Evolutionary conservation across 140 eudicot species (phyloP), one percentile per base, ranked within the genome.

Genomic region (Stevia rebaudiana): DNA sequence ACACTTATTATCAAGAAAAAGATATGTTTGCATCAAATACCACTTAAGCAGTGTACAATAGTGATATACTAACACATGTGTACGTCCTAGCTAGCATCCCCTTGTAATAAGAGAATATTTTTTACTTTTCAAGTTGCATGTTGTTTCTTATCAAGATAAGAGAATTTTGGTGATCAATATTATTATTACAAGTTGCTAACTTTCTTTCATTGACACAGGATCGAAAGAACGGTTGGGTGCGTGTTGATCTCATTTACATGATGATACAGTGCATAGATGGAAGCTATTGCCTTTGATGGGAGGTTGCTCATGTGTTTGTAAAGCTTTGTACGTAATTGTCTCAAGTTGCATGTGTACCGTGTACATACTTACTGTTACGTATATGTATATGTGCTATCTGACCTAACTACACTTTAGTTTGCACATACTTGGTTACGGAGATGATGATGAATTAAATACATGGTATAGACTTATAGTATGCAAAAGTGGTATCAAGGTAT

Each of bases 161-260:
- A 74, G 74, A 56, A 58, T 17, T 33, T 41, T 67, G 48, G 19
- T 59, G 60, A 73, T 53, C 77, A 42, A 24, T 53, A 17, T 30
- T 25, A 19, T 54, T 16, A 30, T 43, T 28, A 28, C 67, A 64
- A 63, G 66, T 53, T 56, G 61, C 60, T 21, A n/a, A n/a, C n/a
- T n/a, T 74, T 22, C 43, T 44, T 65, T 65, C 5, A n/a, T 58
- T 19, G 60, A 41, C 47, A 17, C 8, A 53, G 22, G 61, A 50
- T 18, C 3, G n/a, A 24, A 41, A 65, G 35, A 25, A 16, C 44
- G 18, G 67, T 33, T 30, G 55, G 33, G 70, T 74, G 70, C 59
- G 31, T 58, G 30, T 60, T 74, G 74, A 67, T 68, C 74, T 74
- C 74, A 74, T 57, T 62, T 33, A 74, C 63, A 74, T 9, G 46